Evolutionary conservation across 208 protist species (phyloP), one percentile per base, ranked within the genome.

Genomic region (Leishmania martiniquensis): DNA sequence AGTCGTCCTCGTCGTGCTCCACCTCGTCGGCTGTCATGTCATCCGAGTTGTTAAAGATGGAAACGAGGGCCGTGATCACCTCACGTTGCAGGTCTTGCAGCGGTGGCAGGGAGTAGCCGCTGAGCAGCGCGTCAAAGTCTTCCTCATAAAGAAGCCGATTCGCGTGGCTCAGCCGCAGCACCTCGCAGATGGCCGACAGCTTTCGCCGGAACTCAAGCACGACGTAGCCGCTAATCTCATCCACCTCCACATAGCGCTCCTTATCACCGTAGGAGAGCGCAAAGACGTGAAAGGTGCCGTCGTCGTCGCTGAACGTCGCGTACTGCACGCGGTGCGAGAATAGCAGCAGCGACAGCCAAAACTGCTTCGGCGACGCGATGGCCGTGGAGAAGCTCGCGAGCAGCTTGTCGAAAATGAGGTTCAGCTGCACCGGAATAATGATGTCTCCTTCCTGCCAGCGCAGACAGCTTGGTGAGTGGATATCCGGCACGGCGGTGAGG

Each of bases 1-100:
- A 74, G 75, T 96, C 92, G 63, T 96, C 92, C 39, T 94, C 92
- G 37, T 94, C 90, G 71, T 96, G 89, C 70, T 92, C 88, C 55
- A 96, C 90, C 78, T 94, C 92, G 51, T 92, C 85, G 0, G 87
- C 89, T 0, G 85, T 92, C 68, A 93, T 87, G 52, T 77, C 70
- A 4, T 96, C 92, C 47, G 88, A 75, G 68, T 90, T 93, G 66
- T 90, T 88, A 69, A 94, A 91, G 65, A 93, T 89, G 51, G 89
- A 83, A 25, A 89, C 88, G 32, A 96, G 85, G 5, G 84, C 83
- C 60, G 87, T 90, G 51, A 94, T 87, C 15, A 96, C 89, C 34
- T 91, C 90, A 32, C 90, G 83, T 75, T 96, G 92, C 6, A 76
- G 79, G 22, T 89, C 90, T 49, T 84, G 71, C 44, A 96, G 80